phyloP scores from a whole-genome alignment of 2,329 filamentous ascomycete genomes.

The Phaeoacremonium minimum region DNA sequence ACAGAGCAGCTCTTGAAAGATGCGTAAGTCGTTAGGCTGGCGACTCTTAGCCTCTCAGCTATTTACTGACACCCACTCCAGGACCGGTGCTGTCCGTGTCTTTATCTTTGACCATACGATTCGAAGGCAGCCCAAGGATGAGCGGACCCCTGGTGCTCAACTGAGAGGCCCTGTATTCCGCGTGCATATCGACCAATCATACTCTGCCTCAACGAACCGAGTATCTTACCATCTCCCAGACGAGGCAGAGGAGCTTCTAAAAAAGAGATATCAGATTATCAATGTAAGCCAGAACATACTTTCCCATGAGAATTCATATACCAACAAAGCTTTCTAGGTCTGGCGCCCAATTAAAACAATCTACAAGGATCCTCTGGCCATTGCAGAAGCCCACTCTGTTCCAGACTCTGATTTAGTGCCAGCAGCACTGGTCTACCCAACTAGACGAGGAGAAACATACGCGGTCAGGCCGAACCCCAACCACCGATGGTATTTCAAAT shows the following conservation, averaged over 20 bases:
- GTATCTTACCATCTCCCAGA: slow-evolving; percentile 41
- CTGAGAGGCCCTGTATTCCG: slow-evolving; percentile 41
- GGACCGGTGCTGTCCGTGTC: slow-evolving; percentile 50
- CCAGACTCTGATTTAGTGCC: slow-evolving; percentile 44
- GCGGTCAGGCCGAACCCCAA: slow-evolving; percentile 27
- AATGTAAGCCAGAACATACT: slow-evolving; percentile 33
- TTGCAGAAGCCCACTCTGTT: slow-evolving; percentile 47
- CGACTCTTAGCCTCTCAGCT: not conserved
- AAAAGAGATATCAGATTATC: slow-evolving; percentile 48
- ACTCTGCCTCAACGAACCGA: slow-evolving; percentile 32
- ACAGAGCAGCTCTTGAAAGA: slow-evolving; percentile 62
- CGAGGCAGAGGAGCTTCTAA: slow-evolving; percentile 35
- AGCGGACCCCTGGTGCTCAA: slow-evolving; percentile 48
- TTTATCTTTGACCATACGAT: slow-evolving; percentile 63
- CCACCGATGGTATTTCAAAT: slow-evolving; percentile 48
- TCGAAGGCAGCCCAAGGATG: slow-evolving; percentile 28
- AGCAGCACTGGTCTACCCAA: slow-evolving; percentile 44
- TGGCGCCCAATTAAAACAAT: slow-evolving; percentile 49
- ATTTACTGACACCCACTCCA: slow-evolving; percentile 17
- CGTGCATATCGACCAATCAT: slow-evolving; percentile 57
- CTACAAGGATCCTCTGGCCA: slow-evolving; percentile 46
- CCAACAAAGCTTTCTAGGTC: slow-evolving; percentile 9
- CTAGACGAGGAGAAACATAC: slow-evolving; percentile 45
- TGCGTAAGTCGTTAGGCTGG: slow-evolving; percentile 20
- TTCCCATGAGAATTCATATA: not conserved